Conservation (phyloP, 2,329 filamentous ascomycete species). For the Pseudogymnoascus sp. region DNA sequence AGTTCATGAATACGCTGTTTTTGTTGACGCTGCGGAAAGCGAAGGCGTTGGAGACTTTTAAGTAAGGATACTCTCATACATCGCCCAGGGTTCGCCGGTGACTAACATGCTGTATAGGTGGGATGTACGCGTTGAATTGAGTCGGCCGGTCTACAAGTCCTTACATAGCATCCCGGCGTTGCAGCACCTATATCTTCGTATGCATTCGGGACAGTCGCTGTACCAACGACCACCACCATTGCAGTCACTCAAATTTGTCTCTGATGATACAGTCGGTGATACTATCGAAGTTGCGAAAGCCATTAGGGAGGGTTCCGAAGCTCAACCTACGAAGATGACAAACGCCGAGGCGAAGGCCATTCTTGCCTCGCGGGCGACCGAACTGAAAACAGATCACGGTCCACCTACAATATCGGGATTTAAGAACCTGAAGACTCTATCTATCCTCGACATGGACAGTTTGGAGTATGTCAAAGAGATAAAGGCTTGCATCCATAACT, state of each 20-base stretch:
- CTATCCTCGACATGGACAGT: constrained; percentile 55
- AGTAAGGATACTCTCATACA: constrained; percentile 34
- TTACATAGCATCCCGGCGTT: constrained; percentile 50
- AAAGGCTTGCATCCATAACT: constrained; percentile 49
- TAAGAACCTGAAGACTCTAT: constrained; percentile 46
- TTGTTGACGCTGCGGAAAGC: constrained; percentile 51
- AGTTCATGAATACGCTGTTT: constrained; percentile 58
- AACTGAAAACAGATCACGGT: constrained; percentile 27
- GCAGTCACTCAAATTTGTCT: not conserved
- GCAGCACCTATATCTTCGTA: constrained; percentile 49
- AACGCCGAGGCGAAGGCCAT: constrained; percentile 1
- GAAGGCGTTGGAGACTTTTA: constrained; percentile 49
- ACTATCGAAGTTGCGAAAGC: not conserved
- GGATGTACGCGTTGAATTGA: constrained; percentile 60
- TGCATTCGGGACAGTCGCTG: constrained; percentile 52
- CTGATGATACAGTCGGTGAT: not conserved
- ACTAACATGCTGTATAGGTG: constrained; percentile 38
- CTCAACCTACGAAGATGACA: not conserved
- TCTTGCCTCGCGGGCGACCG: not conserved
- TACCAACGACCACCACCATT: constrained; percentile 47
- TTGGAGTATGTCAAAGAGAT: constrained; percentile 52
- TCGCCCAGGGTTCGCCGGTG: not conserved
- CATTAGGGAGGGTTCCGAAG: not conserved
- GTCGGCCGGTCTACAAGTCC: constrained; percentile 49
- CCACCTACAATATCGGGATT: constrained; percentile 53